Base-by-base conservation (phyloP, 495 filamentous ascomycete species). In the Evernia prunastri region DNA sequence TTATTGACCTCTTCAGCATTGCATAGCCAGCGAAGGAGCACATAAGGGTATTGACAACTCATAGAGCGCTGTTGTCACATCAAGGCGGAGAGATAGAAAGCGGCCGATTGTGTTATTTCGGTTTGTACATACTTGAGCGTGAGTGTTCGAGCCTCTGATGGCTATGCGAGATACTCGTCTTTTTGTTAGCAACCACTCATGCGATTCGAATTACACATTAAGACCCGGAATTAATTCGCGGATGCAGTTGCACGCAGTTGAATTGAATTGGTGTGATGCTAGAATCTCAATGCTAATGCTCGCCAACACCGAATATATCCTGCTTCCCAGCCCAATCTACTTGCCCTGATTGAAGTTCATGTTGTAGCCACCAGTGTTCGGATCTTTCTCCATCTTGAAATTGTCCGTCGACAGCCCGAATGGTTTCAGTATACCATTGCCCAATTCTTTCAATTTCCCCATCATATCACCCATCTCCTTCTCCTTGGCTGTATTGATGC, bases 381-480 rank as follows among this genome's bases (percentile, higher is more conserved):
- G 89, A 68, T 96, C 92, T 73, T 96, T 91, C 9, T 87, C 84
- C 79, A 97, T 92, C 43, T 96, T 86, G 76, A 98, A 98, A 71
- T 91, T 93, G 23, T 96, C 87, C 18, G 93, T 97, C 35, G 86
- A 92, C 61, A 98, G 76, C 23, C 93, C 93, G 77, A 97, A 98
- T 1, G 93, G 93, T 70, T 89, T 96, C 43, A 98, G 76, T 49
- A 98, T 80, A 2, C 91, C 89, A 76, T 98, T 96, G 3, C 93
- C 93, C 61, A 98, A 79, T 80, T 89, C 86, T 75, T 96, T 97
- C 75, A 98, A 75, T 76, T 97, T 97, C 31, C 86, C 89, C 89
- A 96, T 92, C 89, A 97, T 96, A 74, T 98, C 93, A 10, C 80
- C 85, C 81, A 92, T 91, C 75, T 98, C 94, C 70, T 80, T 86